Conservation (phyloP, 495 filamentous ascomycete species). For the Neurospora sp. region DNA sequence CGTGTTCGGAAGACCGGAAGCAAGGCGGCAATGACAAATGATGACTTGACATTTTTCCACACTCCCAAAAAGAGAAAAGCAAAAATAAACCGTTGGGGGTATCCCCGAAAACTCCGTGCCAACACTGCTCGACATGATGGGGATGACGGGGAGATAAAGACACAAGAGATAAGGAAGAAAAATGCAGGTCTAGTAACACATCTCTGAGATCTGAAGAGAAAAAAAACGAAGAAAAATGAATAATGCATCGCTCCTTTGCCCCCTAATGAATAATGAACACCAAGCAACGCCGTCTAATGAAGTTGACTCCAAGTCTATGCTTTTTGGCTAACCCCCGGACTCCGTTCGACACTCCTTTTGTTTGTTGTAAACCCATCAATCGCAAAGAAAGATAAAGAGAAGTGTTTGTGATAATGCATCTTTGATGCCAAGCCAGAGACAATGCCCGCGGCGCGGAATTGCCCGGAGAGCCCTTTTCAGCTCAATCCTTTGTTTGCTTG, state of each 20-base stretch:
- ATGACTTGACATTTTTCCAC: background rate
- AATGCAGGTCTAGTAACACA: background rate
- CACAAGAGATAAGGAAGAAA: background rate
- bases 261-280: background rate
- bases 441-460: background rate
- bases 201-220: background rate
- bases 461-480: background rate
- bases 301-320: background rate
- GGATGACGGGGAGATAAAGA: background rate
- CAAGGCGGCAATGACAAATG: background rate
- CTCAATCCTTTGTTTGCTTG: background rate
- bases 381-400: background rate
- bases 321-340: background rate
- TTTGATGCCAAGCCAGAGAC: background rate
- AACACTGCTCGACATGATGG: background rate
- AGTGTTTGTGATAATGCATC: background rate
- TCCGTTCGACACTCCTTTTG: constrained; percentile 4
- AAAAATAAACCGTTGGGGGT: background rate
- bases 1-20: background rate
- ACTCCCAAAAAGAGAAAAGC: background rate
- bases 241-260: background rate
- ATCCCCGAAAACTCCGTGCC: background rate
- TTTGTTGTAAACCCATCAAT: background rate
- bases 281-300: background rate
- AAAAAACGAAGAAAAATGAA: background rate